phyloP scores from a whole-genome alignment of 2,329 filamentous ascomycete genomes.

The Penicillium psychrosexuale region DNA sequence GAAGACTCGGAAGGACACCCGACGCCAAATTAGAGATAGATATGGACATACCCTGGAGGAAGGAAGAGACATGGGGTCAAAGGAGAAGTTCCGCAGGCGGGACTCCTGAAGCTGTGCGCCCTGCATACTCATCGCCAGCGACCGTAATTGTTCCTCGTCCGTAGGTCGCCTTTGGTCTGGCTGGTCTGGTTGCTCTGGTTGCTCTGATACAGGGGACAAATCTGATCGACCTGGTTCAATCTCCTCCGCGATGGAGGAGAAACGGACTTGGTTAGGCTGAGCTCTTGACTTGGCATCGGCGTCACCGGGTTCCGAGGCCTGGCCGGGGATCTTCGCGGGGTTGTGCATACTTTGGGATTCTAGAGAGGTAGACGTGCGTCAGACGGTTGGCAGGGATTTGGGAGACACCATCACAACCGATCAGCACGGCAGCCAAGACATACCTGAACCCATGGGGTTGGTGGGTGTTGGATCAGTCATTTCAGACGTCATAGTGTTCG shows the following conservation, averaged over 20 bases:
- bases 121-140: slow-evolving; percentile 69
- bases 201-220: slow-evolving; percentile 20
- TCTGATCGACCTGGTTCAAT: slow-evolving; percentile 53
- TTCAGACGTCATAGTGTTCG: slow-evolving; percentile 39
- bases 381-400: slow-evolving; percentile 2
- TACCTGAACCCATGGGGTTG: slow-evolving; percentile 31
- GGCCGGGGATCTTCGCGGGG: slow-evolving; percentile 24
- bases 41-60: slow-evolving; percentile 40
- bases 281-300: slow-evolving; percentile 30
- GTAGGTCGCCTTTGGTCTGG: slow-evolving; percentile 21
- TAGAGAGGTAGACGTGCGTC: slow-evolving; percentile 12
- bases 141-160: slow-evolving; percentile 63
- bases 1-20: background rate
- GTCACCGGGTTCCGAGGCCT: slow-evolving; percentile 23
- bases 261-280: slow-evolving; percentile 57
- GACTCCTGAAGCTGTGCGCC: slow-evolving; percentile 74
- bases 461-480: slow-evolving; percentile 27
- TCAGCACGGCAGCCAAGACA: slow-evolving; percentile 21
- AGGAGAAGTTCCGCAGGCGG: slow-evolving; percentile 81
- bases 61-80: slow-evolving; percentile 86
- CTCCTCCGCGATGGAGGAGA: slow-evolving; percentile 68
- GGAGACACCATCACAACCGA: background rate
- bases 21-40: slow-evolving; percentile 7
- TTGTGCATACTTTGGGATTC: slow-evolving; percentile 20
- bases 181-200: background rate